Conservation (phyloP, 2,329 filamentous ascomycete genomes). For the Aspergillus carbonarius region DNA sequence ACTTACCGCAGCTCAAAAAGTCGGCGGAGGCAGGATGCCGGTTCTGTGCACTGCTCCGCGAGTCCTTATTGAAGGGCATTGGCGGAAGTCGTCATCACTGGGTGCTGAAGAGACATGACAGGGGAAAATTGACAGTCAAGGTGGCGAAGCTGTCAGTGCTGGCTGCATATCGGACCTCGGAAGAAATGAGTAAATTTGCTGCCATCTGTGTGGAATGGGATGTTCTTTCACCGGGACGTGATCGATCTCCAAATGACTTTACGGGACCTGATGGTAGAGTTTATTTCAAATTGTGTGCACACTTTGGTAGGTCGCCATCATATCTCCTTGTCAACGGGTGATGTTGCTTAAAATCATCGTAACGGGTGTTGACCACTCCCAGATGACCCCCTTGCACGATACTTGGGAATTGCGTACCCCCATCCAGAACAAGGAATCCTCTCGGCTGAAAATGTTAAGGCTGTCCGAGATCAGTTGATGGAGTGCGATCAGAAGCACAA, state of each 20-base stretch:
- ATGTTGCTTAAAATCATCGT: neutral
- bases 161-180: neutral
- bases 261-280: neutral
- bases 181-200: neutral
- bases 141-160: neutral
- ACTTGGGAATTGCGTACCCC: neutral
- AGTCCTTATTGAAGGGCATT: neutral
- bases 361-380: neutral
- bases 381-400: neutral
- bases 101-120: neutral
- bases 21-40: neutral
- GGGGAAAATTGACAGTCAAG: neutral
- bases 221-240: neutral
- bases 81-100: neutral
- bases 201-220: neutral
- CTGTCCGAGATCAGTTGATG: neutral
- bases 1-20: neutral
- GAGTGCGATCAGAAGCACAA: neutral
- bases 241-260: neutral
- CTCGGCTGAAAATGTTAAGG: neutral
- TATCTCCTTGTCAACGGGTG: neutral
- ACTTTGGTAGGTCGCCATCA: neutral
- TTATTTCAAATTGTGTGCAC: neutral
- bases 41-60: neutral
- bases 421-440: neutral